phyloP scores from a whole-genome alignment of 495 filamentous ascomycete species.

The Penicillium psychrofluorescens region DNA sequence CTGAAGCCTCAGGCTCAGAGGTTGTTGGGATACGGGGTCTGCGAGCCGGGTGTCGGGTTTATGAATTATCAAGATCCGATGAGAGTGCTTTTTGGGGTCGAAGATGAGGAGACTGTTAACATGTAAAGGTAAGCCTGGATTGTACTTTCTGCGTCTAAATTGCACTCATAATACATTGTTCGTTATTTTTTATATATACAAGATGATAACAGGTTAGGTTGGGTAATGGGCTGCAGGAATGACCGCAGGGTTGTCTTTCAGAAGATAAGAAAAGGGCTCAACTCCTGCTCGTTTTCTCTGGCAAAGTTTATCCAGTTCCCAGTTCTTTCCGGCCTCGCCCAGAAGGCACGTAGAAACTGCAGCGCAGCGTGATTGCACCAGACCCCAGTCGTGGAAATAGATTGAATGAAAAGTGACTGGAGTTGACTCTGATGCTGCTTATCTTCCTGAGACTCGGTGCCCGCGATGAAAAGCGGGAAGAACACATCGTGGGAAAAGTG shows the following conservation, averaged over 20 bases:
- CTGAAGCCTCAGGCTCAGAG: constrained; percentile 19
- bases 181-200: no score
- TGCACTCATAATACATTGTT: no score
- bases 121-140: constrained; percentile 5
- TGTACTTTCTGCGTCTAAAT: no score
- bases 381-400: constrained; percentile 8
- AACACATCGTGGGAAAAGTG: constrained; percentile 11
- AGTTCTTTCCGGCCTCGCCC: neutral
- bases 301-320: constrained; percentile 13
- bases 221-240: no score
- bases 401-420: constrained; percentile 3
- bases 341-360: constrained; percentile 10
- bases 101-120: constrained; percentile 13
- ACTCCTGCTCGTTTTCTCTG: constrained; percentile 3
- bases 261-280: constrained; percentile 8
- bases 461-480: constrained; percentile 15
- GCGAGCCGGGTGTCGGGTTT: constrained; percentile 11
- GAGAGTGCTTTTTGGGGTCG: constrained; percentile 14
- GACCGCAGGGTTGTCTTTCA: neutral
- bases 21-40: constrained; percentile 18
- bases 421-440: constrained; percentile 2
- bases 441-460: constrained; percentile 3
- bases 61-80: constrained; percentile 14
- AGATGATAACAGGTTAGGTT: no score
- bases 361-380: constrained; percentile 15